Evolutionary conservation across 129 eudicot species (phyloP).

Genomic region (Smallanthus sonchifolius): DNA sequence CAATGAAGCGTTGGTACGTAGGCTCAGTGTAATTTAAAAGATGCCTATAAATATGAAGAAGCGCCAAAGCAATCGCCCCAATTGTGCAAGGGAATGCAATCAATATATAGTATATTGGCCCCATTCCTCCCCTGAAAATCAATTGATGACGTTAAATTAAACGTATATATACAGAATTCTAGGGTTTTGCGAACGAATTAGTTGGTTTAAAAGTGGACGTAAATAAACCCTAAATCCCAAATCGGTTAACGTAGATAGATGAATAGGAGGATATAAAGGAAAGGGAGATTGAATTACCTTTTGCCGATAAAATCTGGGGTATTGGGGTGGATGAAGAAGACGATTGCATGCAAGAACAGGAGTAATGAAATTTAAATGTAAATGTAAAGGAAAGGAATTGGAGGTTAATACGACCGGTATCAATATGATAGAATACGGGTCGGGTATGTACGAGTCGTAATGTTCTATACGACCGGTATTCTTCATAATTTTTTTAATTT

Average conservation of each 20-base stretch:
- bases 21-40: constrained; percentile 95
- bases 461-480: too few relatives aligned
- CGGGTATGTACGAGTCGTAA: too few relatives aligned
- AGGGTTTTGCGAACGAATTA: constrained; percentile 19
- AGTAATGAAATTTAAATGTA: neutral
- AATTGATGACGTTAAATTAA: neutral
- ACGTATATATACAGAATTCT: constrained; percentile 5
- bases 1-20: constrained; percentile 84
- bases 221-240: constrained; percentile 18
- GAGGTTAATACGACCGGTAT: too few relatives aligned
- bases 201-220: neutral
- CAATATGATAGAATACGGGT: too few relatives aligned
- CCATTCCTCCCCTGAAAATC: constrained; percentile 43
- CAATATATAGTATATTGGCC: constrained; percentile 50
- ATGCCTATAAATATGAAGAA: constrained; percentile 75
- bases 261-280: neutral
- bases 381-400: too few relatives aligned
- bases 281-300: constrained; percentile 5
- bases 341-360: constrained; percentile 14
- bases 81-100: constrained; percentile 86
- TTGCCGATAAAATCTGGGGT: constrained; percentile 21
- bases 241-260: neutral
- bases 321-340: constrained; percentile 8
- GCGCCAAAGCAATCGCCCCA: constrained; percentile 77
- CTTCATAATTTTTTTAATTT: too few relatives aligned